Evolutionary conservation across 768 basidiomycete genomes (phyloP).

Genomic region (Naematelia aurantialba): DNA sequence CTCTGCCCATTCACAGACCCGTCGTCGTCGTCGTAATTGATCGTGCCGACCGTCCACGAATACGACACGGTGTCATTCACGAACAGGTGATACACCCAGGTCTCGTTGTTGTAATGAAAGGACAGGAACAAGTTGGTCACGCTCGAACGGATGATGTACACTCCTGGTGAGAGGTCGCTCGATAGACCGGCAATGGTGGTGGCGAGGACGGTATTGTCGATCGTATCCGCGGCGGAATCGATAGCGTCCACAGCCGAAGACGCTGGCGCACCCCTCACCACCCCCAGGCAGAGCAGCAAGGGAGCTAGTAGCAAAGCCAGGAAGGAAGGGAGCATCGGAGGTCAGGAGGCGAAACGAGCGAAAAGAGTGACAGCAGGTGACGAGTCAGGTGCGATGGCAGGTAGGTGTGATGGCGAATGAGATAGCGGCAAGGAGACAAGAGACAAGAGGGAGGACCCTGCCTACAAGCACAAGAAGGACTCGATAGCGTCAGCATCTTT

Average conservation of each 20-base stretch:
- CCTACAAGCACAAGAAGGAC: too few species aligned
- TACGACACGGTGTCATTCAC: neutral
- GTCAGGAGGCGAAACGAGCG: too few species aligned
- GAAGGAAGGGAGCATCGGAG: neutral
- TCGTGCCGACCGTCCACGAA: neutral
- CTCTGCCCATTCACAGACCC: neutral
- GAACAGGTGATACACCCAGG: neutral
- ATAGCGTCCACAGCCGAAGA: too few species aligned
- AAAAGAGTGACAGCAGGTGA: neutral
- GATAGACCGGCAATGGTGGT: neutral
- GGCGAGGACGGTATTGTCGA: neutral
- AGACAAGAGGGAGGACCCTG: too few species aligned
- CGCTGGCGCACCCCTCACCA: too few species aligned
- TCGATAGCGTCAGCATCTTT: too few species aligned
- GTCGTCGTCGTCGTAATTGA: constrained; percentile 2
- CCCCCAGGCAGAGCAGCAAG: neutral
- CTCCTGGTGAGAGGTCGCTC: neutral
- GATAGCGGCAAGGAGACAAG: too few species aligned
- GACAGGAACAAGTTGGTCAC: neutral
- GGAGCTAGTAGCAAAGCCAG: neutral
- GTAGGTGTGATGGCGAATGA: too few species aligned
- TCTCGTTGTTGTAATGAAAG: neutral
- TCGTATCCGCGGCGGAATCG: neutral
- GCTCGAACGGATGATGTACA: neutral
- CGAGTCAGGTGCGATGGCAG: neutral